A percentile compares a stretch with the other conserved stretches of the same genome.
Evolutionary conservation across 2,329 filamentous ascomycete genomes (phyloP).

Genomic region (Calonectria leucothoes): DNA sequence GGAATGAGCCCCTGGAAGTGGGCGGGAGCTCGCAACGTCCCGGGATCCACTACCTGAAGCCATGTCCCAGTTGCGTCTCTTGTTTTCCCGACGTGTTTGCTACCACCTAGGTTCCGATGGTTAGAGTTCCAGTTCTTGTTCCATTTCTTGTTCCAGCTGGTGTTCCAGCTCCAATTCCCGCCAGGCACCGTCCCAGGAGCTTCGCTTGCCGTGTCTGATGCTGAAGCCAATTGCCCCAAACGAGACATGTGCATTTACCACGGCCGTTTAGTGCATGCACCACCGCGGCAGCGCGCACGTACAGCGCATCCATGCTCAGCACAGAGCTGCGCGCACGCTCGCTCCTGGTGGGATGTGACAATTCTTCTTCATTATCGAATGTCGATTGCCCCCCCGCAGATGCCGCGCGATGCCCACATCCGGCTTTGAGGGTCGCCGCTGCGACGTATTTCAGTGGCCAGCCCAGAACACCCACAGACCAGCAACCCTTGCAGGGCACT

Average conservation of each 20-base stretch:
- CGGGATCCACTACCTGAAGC: constrained; percentile 34
- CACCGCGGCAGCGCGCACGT: neutral
- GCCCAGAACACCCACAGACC: neutral
- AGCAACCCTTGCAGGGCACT: constrained; percentile 9
- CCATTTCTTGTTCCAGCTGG: constrained; percentile 15
- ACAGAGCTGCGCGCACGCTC: neutral
- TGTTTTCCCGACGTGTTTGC: neutral
- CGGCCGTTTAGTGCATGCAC: neutral
- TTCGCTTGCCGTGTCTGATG: neutral
- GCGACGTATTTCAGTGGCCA: constrained; percentile 8
- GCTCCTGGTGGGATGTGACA: neutral
- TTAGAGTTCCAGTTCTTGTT: constrained; percentile 11
- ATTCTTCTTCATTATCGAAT: neutral
- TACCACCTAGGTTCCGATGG: neutral
- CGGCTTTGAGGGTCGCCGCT: neutral
- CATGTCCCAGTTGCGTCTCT: constrained; percentile 23
- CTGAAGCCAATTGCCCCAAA: neutral
- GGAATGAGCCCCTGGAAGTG: constrained; percentile 26
- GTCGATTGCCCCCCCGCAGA: constrained; percentile 21
- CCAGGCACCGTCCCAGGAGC: neutral
- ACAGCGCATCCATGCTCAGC: neutral
- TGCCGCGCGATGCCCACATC: constrained; percentile 11
- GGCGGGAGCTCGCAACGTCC: constrained; percentile 38
- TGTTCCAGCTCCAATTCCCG: constrained; percentile 13
- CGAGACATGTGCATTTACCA: neutral